Conservation (phyloP, 2,329 filamentous ascomycete genomes). For the Pestalotiopsis sp. region DNA sequence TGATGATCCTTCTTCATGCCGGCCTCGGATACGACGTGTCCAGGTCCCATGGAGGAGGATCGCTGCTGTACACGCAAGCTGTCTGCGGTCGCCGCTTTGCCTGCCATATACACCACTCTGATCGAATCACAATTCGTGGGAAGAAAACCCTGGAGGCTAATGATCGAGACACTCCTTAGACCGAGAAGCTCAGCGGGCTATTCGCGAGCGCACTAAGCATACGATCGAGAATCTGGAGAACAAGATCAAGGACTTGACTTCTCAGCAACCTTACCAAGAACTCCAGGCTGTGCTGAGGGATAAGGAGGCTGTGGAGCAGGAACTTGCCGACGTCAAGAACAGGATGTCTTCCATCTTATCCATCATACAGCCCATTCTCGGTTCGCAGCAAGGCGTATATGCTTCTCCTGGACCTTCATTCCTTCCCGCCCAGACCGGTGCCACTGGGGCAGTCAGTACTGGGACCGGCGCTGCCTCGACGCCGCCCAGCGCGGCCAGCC, state of each 20-base stretch:
- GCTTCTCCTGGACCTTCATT: constrained; percentile 9
- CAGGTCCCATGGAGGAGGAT: not conserved
- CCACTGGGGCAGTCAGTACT: constrained; percentile 27
- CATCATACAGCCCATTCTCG: constrained; percentile 63
- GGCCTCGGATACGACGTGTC: not conserved
- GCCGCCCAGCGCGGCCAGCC: constrained; percentile 40
- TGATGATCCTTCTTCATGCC: not conserved
- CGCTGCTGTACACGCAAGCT: not conserved
- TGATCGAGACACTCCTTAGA: constrained; percentile 49
- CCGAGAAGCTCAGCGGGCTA: constrained; percentile 83
- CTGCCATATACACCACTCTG: not conserved
- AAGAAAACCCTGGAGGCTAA: constrained; percentile 10
- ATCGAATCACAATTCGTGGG: not conserved
- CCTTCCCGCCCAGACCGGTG: constrained; percentile 11
- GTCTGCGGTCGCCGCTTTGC: not conserved
- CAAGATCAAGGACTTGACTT: constrained; percentile 74
- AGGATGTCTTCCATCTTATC: constrained; percentile 67
- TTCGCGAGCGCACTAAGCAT: constrained; percentile 78
- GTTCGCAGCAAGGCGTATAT: constrained; percentile 4
- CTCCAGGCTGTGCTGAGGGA: constrained; percentile 74
- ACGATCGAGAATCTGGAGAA: constrained; percentile 77
- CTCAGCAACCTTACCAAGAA: constrained; percentile 81
- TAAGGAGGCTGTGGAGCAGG: constrained; percentile 76
- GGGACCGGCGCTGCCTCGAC: constrained; percentile 37
- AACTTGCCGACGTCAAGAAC: constrained; percentile 78